These are phyloP conservation scores for Carex myosuroides DNA, from an alignment of 176 grass and related monocot species.

Conservation along the genomic window DNA sequence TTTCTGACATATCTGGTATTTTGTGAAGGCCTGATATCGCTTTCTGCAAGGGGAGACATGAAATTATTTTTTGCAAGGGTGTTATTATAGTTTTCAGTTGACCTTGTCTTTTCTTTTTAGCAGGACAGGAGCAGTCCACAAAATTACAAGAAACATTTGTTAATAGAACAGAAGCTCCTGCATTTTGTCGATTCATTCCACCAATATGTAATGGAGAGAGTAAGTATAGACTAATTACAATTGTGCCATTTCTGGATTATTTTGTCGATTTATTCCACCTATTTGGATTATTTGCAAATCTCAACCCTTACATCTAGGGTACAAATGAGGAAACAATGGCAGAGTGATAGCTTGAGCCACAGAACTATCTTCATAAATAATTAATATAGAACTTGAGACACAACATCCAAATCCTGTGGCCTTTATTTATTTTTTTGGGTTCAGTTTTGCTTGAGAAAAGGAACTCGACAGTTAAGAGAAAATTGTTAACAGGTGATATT, in stretches of 20 bases:
- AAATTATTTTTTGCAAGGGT: background rate
- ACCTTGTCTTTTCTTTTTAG: slow-evolving; percentile 9
- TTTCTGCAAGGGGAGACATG: background rate
- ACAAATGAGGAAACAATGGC: background rate
- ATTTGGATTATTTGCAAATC: background rate
- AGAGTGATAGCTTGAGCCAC: background rate
- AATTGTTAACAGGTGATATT: background rate
- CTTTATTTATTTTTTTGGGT: background rate
- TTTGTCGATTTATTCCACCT: background rate
- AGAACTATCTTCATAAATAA: background rate
- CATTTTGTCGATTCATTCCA: slow-evolving; percentile 90
- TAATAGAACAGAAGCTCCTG: slow-evolving; percentile 91
- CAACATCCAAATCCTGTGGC: background rate
- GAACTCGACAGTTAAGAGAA: background rate
- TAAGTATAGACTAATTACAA: slow-evolving; percentile 31
- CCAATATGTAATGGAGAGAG: slow-evolving; percentile 84
- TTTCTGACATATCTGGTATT: background rate
- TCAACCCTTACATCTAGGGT: background rate
- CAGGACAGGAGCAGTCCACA: slow-evolving; percentile 42
- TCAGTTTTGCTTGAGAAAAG: background rate
- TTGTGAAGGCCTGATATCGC: background rate
- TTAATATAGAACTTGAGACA: background rate
- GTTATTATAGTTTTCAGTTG: background rate
- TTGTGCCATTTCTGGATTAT: background rate
- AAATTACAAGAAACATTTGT: slow-evolving; percentile 76